Conservation (phyloP, 495 filamentous ascomycete species). For the Cenococcum geophilum region DNA sequence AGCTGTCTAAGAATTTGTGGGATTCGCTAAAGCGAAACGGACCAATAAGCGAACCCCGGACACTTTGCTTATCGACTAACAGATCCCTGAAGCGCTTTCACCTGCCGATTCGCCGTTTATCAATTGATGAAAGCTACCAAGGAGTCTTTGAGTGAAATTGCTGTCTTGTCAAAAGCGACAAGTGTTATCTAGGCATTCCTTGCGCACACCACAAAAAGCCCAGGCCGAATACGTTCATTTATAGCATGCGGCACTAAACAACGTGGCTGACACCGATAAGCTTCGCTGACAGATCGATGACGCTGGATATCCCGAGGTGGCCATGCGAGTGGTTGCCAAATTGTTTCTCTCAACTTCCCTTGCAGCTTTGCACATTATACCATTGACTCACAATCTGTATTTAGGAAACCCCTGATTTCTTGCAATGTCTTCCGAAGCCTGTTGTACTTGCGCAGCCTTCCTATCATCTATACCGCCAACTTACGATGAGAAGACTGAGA, state of each 20-base stretch:
- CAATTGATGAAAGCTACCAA: no score
- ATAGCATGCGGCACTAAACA: background rate
- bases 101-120: no score
- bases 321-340: no score
- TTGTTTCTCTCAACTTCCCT: no score
- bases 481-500: slow-evolving; percentile 49
- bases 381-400: background rate
- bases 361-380: background rate
- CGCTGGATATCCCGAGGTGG: background rate
- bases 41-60: no score
- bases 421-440: slow-evolving; percentile 42
- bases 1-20: background rate
- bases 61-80: no score
- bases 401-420: background rate
- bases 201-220: no score
- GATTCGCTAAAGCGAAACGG: slow-evolving; percentile 1
- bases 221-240: no score
- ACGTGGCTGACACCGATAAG: background rate
- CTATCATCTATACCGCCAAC: slow-evolving; percentile 43
- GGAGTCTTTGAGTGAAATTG: no score
- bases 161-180: no score
- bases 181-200: no score
- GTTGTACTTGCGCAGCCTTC: slow-evolving; percentile 60
- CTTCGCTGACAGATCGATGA: background rate
- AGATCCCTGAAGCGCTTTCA: no score